These are phyloP conservation scores for Phytomonas francai DNA, from an alignment of 208 protist species.

Conservation along the genomic window DNA sequence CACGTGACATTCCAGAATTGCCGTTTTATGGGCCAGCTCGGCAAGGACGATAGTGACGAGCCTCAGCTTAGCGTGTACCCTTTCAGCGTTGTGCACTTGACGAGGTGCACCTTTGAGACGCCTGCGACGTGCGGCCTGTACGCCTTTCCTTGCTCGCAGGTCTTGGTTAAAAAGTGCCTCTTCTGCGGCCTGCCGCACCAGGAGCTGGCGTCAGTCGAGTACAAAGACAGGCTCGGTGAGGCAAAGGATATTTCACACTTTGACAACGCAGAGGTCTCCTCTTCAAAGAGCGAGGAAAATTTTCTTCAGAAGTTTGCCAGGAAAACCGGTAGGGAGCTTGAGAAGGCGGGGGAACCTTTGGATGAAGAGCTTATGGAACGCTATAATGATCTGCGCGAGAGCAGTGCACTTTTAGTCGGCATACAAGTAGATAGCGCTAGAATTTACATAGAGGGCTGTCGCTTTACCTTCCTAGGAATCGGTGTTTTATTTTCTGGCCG, in stretches of 20 bases:
- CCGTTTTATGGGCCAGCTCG: constrained; percentile 26
- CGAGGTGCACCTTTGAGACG: constrained; percentile 69
- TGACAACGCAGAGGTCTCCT: background rate
- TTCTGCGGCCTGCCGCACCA: constrained; percentile 47
- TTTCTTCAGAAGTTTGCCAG: background rate
- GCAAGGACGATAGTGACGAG: background rate
- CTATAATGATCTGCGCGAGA: constrained; percentile 9
- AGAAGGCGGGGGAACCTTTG: background rate
- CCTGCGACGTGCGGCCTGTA: constrained; percentile 49
- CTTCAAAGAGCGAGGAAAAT: background rate
- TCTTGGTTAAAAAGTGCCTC: constrained; percentile 57
- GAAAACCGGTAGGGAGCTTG: background rate
- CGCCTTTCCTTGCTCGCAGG: constrained; percentile 41
- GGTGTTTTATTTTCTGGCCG: constrained; percentile 33
- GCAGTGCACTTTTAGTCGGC: constrained; percentile 24
- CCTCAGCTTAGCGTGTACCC: constrained; percentile 70
- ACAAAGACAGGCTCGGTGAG: background rate
- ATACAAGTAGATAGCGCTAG: constrained; percentile 40
- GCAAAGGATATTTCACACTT: background rate
- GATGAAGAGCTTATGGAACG: background rate
- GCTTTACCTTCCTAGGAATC: constrained; percentile 37
- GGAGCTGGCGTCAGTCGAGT: constrained; percentile 3
- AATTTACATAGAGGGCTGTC: constrained; percentile 29
- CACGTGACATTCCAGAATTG: constrained; percentile 83
- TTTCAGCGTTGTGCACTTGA: constrained; percentile 67